phyloP scores from a whole-genome alignment of 1,284 basidiomycete species.

The Rhodotorula sp. region DNA sequence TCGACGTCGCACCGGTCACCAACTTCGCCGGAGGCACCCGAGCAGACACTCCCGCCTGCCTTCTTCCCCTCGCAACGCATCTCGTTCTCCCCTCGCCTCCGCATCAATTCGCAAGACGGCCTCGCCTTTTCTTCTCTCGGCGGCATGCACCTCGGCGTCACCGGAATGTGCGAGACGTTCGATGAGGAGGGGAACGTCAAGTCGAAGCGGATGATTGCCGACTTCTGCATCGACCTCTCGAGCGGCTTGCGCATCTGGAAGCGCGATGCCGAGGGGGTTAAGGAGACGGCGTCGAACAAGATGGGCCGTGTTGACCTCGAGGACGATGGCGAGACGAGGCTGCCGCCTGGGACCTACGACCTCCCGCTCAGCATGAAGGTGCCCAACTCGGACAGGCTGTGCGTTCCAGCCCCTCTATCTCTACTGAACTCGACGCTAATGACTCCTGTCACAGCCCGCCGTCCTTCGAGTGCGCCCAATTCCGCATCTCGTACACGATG shows the following conservation, averaged over 20 bases:
- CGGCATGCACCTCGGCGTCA: conserved; percentile 47
- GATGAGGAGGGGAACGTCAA: conserved; percentile 40
- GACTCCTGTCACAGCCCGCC: conserved; percentile 40
- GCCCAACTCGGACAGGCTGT: conserved; percentile 46
- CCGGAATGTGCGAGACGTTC: conserved; percentile 45
- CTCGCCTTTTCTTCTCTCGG: conserved; percentile 42
- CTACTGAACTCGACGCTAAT: no score
- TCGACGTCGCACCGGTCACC: background rate
- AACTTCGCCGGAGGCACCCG: conserved; percentile 6
- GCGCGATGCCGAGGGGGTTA: conserved; percentile 43
- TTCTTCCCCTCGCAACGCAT: conserved; percentile 48
- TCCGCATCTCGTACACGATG: conserved; percentile 48
- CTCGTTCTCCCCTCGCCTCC: conserved; percentile 45
- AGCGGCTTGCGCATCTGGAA: conserved; percentile 47
- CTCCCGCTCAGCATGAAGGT: conserved; percentile 48
- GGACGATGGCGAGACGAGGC: conserved; percentile 30
- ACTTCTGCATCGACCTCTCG: conserved; percentile 47
- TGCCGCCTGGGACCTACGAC: conserved; percentile 47
- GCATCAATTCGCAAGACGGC: conserved; percentile 38
- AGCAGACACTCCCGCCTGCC: conserved; percentile 42
- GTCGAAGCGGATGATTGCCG: conserved; percentile 46
- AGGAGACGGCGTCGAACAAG: conserved; percentile 18
- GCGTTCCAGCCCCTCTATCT: conserved; percentile 10
- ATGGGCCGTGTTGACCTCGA: conserved; percentile 18
- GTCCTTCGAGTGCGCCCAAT: conserved; percentile 45